These are phyloP conservation scores for Trametes hirsuta DNA, from an alignment of 1,284 basidiomycete species.

Conservation along the genomic window DNA sequence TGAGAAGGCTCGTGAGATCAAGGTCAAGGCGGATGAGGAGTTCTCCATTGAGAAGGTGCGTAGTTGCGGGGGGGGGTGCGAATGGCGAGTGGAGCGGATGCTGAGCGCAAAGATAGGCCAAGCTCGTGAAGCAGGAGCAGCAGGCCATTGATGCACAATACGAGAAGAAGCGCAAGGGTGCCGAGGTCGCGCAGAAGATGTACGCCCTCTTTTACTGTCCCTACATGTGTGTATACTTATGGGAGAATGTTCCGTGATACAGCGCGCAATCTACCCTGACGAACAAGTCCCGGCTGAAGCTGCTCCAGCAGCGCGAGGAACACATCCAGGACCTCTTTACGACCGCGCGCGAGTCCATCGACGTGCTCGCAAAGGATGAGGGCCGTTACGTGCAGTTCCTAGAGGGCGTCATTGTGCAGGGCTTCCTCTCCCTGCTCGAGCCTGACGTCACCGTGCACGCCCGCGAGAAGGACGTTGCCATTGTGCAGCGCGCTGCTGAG, in stretches of 20 bases:
- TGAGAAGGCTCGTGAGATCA: slow-evolving; percentile 96
- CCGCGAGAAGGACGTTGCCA: slow-evolving; percentile 64
- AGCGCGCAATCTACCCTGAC: slow-evolving; percentile 96
- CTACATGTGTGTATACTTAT: background rate
- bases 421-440: slow-evolving; percentile 65
- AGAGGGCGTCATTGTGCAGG: slow-evolving; percentile 84
- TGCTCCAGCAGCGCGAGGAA: slow-evolving; percentile 93
- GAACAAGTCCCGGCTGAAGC: slow-evolving; percentile 92
- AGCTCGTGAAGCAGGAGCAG: slow-evolving; percentile 93
- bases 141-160: slow-evolving; percentile 89
- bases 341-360: slow-evolving; percentile 67
- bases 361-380: slow-evolving; percentile 69
- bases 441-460: slow-evolving; percentile 62
- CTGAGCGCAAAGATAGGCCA: slow-evolving; percentile 63
- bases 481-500: slow-evolving; percentile 62
- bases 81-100: background rate
- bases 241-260: background rate
- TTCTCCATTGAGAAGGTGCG: slow-evolving; percentile 94
- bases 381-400: slow-evolving; percentile 79
- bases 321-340: slow-evolving; percentile 90
- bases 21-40: slow-evolving; percentile 95
- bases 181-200: slow-evolving; percentile 95
- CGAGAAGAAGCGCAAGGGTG: slow-evolving; percentile 94
- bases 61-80: background rate
- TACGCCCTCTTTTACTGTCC: slow-evolving; percentile 42